A percentile compares a stretch with the other conserved stretches of the same genome.
Conservation (phyloP, 1,284 basidiomycete species). For the Cutaneotrichosporon sp. region DNA sequence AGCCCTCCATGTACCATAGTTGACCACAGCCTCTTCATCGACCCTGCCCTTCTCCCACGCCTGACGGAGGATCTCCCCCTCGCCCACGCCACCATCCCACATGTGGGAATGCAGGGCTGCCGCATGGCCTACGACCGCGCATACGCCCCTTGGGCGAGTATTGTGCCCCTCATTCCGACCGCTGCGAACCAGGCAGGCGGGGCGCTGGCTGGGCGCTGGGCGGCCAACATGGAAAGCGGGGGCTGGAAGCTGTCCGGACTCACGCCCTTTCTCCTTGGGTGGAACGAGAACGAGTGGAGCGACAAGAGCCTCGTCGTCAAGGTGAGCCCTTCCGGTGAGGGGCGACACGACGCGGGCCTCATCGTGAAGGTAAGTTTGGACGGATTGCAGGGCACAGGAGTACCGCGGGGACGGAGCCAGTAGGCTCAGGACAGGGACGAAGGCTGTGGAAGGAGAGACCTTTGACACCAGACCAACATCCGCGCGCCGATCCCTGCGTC, state of each 20-base stretch:
- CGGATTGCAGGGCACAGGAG: no score
- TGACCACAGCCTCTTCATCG: constrained; percentile 1
- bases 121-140: background rate
- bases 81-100: background rate
- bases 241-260: constrained; percentile 3
- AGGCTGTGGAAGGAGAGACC: background rate
- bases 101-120: constrained; percentile 1
- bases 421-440: no score
- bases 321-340: background rate
- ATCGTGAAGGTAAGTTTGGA: constrained; percentile 6
- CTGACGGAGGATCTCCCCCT: background rate
- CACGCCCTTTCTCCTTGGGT: constrained; percentile 2
- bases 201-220: background rate
- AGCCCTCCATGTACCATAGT: background rate
- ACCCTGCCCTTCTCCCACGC: background rate
- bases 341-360: background rate
- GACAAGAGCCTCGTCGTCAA: constrained; percentile 3
- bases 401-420: no score
- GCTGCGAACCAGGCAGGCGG: background rate
- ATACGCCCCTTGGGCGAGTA: constrained; percentile 4
- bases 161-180: background rate
- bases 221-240: background rate
- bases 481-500: constrained; percentile 1
- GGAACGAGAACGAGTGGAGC: constrained; percentile 3
- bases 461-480: constrained; percentile 4